These are phyloP conservation scores for Tulasnella sp. DNA, from an alignment of 768 basidiomycete genomes.

Conservation along the genomic window DNA sequence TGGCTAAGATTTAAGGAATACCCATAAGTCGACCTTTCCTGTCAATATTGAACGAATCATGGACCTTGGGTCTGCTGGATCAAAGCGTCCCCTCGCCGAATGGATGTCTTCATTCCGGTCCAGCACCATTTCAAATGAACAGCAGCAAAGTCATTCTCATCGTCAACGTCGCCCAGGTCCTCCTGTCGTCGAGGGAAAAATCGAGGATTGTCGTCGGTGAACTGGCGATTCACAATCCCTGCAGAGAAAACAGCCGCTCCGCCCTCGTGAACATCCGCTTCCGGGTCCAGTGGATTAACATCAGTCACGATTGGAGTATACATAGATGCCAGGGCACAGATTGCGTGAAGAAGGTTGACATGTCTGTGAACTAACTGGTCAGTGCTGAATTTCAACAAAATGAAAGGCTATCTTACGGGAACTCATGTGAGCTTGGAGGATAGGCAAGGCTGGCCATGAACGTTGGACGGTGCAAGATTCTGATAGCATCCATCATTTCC, in stretches of 20 bases:
- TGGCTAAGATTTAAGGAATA: not conserved
- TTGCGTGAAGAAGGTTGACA: constrained; percentile 12
- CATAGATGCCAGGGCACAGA: constrained; percentile 14
- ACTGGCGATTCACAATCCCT: not conserved
- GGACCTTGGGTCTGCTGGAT: constrained; percentile 2
- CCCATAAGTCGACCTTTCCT: not conserved
- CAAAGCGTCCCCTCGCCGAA: not conserved
- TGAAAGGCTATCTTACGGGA: not conserved
- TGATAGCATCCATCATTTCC: too few relatives aligned
- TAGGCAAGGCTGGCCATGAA: constrained; percentile 4
- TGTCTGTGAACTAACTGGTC: not conserved
- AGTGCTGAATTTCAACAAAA: not conserved
- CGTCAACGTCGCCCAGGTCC: not conserved
- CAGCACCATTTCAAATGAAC: not conserved
- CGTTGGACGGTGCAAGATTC: constrained; percentile 15
- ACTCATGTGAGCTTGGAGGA: constrained; percentile 6
- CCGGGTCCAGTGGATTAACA: not conserved
- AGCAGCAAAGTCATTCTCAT: not conserved
- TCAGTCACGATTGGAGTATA: constrained; percentile 8
- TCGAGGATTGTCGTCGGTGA: not conserved
- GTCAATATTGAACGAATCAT: not conserved
- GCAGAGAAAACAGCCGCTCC: not conserved
- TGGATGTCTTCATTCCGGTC: not conserved
- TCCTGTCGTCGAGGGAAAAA: not conserved
- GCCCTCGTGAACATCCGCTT: not conserved